phyloP scores from a whole-genome alignment of 169 alveolate species.

The Plasmodium malariae region DNA sequence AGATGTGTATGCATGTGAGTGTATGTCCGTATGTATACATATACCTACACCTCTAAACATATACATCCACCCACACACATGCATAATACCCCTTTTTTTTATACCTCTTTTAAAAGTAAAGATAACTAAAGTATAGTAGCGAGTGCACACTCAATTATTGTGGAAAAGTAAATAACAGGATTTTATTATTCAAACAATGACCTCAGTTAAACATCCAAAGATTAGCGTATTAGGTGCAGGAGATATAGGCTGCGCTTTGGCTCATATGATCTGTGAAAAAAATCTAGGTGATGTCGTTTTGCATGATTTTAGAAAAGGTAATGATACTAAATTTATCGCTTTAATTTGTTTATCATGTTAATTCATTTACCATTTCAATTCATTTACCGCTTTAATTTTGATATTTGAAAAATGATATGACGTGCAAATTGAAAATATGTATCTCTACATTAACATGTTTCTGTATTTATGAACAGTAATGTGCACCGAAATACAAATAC shows the following conservation, averaged over 20 bases:
- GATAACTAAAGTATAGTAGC: background rate
- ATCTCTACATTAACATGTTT: no score
- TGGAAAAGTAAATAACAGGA: background rate
- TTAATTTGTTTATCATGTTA: no score
- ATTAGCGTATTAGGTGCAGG: conserved; percentile 87
- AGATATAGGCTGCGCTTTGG: conserved; percentile 84
- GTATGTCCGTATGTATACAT: conserved; percentile 11
- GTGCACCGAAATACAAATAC: no score
- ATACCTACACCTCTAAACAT: background rate
- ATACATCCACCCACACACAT: background rate
- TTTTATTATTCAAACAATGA: conserved; percentile 53
- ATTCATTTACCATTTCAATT: no score
- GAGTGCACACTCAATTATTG: background rate
- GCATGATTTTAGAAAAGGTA: conserved; percentile 84
- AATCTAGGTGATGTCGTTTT: conserved; percentile 85
- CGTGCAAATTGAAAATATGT: no score
- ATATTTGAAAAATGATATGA: no score
- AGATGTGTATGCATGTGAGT: background rate
- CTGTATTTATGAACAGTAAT: no score
- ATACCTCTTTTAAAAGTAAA: background rate
- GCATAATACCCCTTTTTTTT: background rate
- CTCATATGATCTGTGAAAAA: conserved; percentile 82
- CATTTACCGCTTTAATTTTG: no score
- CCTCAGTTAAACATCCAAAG: conserved; percentile 80
- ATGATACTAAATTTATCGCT: no score